Evolutionary conservation across 169 alveolate genomes (phyloP).

Genomic region (Eimeria praecox): DNA sequence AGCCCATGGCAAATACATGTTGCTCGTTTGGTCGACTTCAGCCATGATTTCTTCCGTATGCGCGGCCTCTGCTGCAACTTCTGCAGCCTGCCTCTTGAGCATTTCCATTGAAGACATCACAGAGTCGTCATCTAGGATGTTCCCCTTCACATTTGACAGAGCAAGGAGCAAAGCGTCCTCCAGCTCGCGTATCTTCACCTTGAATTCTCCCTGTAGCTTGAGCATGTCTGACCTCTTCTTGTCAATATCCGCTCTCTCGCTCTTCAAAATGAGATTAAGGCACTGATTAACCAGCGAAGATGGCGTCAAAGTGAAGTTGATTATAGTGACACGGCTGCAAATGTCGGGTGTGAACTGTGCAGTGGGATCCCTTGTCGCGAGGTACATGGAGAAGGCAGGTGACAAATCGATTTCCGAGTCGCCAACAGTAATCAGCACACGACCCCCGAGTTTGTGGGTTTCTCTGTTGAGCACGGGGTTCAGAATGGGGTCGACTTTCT

Average conservation of each 20-base stretch:
- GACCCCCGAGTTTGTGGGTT: slow-evolving; percentile 97
- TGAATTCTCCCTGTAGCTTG: slow-evolving; percentile 94
- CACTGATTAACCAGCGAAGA: slow-evolving; percentile 96
- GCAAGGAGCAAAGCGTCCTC: slow-evolving; percentile 97
- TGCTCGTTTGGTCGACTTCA: slow-evolving; percentile 94
- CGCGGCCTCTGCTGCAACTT: slow-evolving; percentile 93
- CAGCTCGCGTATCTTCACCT: slow-evolving; percentile 95
- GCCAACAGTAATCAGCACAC: slow-evolving; percentile 97
- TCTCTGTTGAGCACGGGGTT: slow-evolving; percentile 97
- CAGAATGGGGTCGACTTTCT: slow-evolving; percentile 94
- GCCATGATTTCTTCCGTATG: slow-evolving; percentile 96
- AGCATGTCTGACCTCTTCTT: slow-evolving; percentile 95
- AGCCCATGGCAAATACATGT: slow-evolving; percentile 93
- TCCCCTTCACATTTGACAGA: slow-evolving; percentile 97
- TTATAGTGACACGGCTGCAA: slow-evolving; percentile 98
- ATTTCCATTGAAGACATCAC: slow-evolving; percentile 89
- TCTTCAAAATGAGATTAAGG: slow-evolving; percentile 94
- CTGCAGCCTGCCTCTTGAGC: slow-evolving; percentile 96
- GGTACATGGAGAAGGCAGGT: slow-evolving; percentile 95
- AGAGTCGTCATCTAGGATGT: slow-evolving; percentile 94
- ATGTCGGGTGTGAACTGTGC: slow-evolving; percentile 98
- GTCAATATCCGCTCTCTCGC: slow-evolving; percentile 98
- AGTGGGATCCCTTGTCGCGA: slow-evolving; percentile 97
- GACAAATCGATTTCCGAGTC: slow-evolving; percentile 98
- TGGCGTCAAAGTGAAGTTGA: slow-evolving; percentile 98